Evolutionary conservation across 768 basidiomycete genomes (phyloP).

Genomic region (Xerocomus brunneocitrinus): DNA sequence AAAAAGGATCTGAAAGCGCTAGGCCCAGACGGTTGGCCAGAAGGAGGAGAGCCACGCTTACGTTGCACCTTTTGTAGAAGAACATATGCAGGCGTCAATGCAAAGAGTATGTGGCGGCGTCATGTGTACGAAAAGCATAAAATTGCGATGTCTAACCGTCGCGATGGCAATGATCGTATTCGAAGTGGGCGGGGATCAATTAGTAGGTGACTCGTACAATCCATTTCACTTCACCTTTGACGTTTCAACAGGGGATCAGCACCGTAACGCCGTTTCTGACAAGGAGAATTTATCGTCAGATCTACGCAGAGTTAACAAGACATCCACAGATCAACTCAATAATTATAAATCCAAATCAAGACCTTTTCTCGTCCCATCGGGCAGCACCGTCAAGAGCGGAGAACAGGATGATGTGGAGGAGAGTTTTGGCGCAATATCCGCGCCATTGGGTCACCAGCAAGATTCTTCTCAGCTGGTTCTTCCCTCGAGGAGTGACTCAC

Average conservation of each 20-base stretch:
- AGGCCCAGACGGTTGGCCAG: constrained; percentile 68
- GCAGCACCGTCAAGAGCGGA: constrained; percentile 10
- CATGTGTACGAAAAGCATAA: constrained; percentile 90
- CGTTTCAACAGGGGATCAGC: constrained; percentile 54
- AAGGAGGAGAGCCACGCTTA: constrained; percentile 74
- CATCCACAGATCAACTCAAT: constrained; percentile 15
- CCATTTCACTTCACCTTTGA: constrained; percentile 17
- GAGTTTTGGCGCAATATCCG: constrained; percentile 10
- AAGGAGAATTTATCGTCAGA: constrained; percentile 32
- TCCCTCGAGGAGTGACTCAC: constrained; percentile 3
- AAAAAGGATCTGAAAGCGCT: constrained; percentile 73
- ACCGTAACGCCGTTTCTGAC: constrained; percentile 38
- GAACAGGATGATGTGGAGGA: constrained; percentile 14
- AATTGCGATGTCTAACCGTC: constrained; percentile 83
- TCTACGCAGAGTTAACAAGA: constrained; percentile 27
- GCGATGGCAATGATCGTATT: constrained; percentile 62
- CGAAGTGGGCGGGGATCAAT: constrained; percentile 56
- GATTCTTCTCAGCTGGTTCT: constrained; percentile 24
- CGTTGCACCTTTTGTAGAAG: constrained; percentile 83
- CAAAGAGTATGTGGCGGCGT: constrained; percentile 88
- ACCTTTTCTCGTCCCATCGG: constrained; percentile 18
- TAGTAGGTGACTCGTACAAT: constrained; percentile 43
- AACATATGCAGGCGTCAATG: constrained; percentile 82
- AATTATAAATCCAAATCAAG: constrained; percentile 19
- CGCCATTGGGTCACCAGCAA: constrained; percentile 24